These are phyloP conservation scores for Phytophthora uliginosa DNA, from an alignment of 352 stramenopile species.

Conservation along the genomic window DNA sequence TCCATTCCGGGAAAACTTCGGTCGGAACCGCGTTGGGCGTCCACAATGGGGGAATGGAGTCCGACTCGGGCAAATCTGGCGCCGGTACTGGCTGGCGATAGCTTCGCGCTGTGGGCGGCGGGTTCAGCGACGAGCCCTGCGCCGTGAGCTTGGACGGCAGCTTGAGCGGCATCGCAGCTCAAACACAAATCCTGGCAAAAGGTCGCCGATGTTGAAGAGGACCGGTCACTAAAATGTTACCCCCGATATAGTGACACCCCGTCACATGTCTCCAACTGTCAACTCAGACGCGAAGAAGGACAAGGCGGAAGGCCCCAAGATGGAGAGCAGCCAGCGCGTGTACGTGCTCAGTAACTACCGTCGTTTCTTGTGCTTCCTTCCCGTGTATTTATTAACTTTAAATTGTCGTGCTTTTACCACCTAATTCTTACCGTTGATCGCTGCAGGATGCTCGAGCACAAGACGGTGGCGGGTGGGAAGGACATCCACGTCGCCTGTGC, in stretches of 20 bases:
- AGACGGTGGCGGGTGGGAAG: conserved; percentile 71
- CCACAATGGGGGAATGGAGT: conserved; percentile 58
- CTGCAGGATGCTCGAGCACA: conserved; percentile 48
- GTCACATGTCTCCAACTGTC: conserved; percentile 5
- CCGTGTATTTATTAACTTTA: not conserved
- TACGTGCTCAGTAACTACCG: not conserved
- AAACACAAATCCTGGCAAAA: conserved; percentile 8
- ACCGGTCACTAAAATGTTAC: not conserved
- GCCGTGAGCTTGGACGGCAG: conserved; percentile 45
- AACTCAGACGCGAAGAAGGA: conserved; percentile 15
- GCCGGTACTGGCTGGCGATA: conserved; percentile 37
- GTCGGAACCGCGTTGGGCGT: conserved; percentile 38
- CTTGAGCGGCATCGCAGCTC: conserved; percentile 46
- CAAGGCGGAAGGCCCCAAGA: not conserved
- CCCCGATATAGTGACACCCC: not conserved
- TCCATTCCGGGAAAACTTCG: conserved; percentile 77
- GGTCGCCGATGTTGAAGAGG: not conserved
- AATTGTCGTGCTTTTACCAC: not conserved
- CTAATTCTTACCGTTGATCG: not conserved
- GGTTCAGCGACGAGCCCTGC: conserved; percentile 29
- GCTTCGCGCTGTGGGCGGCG: conserved; percentile 2
- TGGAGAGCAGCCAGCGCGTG: conserved; percentile 35
- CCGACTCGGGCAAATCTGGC: conserved; percentile 36
- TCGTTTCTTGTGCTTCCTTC: not conserved
- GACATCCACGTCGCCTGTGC: conserved; percentile 61